Conservation (phyloP, 1,284 basidiomycete species). For the Microstroma glucosiphilum region DNA sequence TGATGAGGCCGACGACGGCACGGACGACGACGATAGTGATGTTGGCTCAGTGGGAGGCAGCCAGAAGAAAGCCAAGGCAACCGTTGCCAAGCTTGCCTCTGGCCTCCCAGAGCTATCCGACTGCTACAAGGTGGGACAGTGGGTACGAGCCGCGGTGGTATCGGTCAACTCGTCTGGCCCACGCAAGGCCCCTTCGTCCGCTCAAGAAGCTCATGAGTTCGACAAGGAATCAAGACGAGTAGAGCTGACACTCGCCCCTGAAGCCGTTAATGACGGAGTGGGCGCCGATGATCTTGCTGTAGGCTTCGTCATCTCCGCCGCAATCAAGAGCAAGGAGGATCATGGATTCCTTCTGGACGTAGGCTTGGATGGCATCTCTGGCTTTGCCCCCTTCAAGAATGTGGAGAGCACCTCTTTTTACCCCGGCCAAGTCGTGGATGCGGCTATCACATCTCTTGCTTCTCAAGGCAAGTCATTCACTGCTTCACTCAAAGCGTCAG, state of each 20-base stretch:
- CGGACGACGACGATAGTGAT: constrained; percentile 39
- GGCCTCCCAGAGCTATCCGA: constrained; percentile 52
- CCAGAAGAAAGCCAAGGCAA: constrained; percentile 13
- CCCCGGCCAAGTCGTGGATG: constrained; percentile 47
- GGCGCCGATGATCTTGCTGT: constrained; percentile 67
- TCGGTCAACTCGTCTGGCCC: constrained; percentile 58
- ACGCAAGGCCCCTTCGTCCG: constrained; percentile 61
- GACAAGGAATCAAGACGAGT: constrained; percentile 54
- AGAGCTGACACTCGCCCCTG: constrained; percentile 80
- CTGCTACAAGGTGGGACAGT: constrained; percentile 79
- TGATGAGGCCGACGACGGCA: constrained; percentile 56
- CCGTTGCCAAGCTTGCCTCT: constrained; percentile 14
- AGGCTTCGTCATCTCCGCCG: constrained; percentile 35
- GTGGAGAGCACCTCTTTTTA: constrained; percentile 33
- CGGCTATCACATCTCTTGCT: constrained; percentile 45
- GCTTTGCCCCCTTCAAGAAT: constrained; percentile 42
- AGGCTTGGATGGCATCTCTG: constrained; percentile 54
- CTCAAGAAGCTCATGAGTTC: constrained; percentile 41
- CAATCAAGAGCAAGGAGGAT: constrained; percentile 73
- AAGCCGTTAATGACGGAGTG: constrained; percentile 76
- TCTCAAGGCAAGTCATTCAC: constrained; percentile 48
- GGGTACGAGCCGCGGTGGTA: constrained; percentile 71
- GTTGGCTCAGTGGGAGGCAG: constrained; percentile 7
- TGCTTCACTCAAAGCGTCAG: constrained; percentile 38
- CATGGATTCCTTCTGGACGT: constrained; percentile 88